These are phyloP conservation scores for Neoboletus subvelutipes DNA, from an alignment of 768 basidiomycete species.

Conservation along the genomic window DNA sequence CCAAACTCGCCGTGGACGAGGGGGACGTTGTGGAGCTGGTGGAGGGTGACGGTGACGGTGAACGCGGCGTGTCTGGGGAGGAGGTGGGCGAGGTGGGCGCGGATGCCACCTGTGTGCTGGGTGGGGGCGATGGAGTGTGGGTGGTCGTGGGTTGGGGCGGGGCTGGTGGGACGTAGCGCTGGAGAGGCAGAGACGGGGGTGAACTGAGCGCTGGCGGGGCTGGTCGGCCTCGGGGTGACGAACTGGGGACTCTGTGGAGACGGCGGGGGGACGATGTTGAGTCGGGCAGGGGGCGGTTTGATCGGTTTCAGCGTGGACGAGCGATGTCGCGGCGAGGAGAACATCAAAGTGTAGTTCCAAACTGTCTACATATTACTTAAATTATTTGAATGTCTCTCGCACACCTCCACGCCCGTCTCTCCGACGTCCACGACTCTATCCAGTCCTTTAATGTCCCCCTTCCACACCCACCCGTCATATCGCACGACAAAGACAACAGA, in stretches of 20 bases:
- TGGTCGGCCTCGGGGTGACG: neutral
- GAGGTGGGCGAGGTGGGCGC: constrained; percentile 58
- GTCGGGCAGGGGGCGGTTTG: neutral
- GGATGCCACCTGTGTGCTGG: constrained; percentile 33
- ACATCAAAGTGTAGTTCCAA: neutral
- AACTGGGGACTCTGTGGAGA: neutral
- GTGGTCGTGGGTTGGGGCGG: neutral
- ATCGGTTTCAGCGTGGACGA: constrained; percentile 18
- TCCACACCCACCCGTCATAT: constrained; percentile 34
- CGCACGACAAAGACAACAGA: neutral
- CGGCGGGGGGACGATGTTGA: neutral
- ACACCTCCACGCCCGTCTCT: neutral
- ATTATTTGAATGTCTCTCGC: neutral
- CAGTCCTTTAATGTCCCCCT: constrained; percentile 22
- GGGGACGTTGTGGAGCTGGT: constrained; percentile 71
- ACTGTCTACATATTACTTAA: neutral
- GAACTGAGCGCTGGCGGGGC: neutral
- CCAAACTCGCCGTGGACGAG: constrained; percentile 70
- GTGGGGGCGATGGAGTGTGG: neutral
- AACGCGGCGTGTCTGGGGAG: constrained; percentile 68
- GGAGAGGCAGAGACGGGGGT: neutral
- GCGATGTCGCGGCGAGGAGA: constrained; percentile 17
- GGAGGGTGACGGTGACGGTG: constrained; percentile 56
- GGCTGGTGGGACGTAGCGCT: neutral
- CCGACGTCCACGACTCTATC: constrained; percentile 1